These are phyloP conservation scores for Amyloporia xantha DNA, from an alignment of 768 basidiomycete genomes.

Conservation along the genomic window DNA sequence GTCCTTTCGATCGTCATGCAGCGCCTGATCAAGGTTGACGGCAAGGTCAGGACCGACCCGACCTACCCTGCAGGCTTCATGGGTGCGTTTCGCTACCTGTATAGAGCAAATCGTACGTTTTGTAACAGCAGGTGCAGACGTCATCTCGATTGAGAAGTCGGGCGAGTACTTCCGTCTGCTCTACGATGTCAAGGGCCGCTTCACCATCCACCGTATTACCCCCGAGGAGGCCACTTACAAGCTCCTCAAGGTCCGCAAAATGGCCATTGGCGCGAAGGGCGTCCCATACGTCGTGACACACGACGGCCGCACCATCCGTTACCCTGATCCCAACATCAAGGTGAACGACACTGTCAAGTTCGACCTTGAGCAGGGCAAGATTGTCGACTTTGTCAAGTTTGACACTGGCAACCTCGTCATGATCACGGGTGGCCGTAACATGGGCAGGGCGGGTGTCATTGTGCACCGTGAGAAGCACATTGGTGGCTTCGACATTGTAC, in stretches of 20 bases:
- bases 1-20: slow-evolving; percentile 93
- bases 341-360: slow-evolving; percentile 98
- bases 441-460: slow-evolving; percentile 96
- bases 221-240: slow-evolving; percentile 96
- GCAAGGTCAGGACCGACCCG: slow-evolving; percentile 95
- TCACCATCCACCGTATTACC: slow-evolving; percentile 99
- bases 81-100: slow-evolving; percentile 48
- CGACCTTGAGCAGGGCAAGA: slow-evolving; percentile 92
- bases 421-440: slow-evolving; percentile 99
- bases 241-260: slow-evolving; percentile 88
- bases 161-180: slow-evolving; percentile 99
- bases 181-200: slow-evolving; percentile 99
- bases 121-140: slow-evolving; percentile 68
- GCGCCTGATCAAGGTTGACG: slow-evolving; percentile 97
- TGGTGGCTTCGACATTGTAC: slow-evolving; percentile 98
- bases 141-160: slow-evolving; percentile 95
- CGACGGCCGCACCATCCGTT: slow-evolving; percentile 99
- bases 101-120: background rate
- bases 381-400: slow-evolving; percentile 89
- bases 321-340: slow-evolving; percentile 92
- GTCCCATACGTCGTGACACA: slow-evolving; percentile 98
- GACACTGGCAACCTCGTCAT: slow-evolving; percentile 97
- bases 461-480: slow-evolving; percentile 95
- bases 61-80: slow-evolving; percentile 97
- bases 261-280: slow-evolving; percentile 87